Conservation (phyloP, 306 rosid species). For the Vigna unguiculata region DNA sequence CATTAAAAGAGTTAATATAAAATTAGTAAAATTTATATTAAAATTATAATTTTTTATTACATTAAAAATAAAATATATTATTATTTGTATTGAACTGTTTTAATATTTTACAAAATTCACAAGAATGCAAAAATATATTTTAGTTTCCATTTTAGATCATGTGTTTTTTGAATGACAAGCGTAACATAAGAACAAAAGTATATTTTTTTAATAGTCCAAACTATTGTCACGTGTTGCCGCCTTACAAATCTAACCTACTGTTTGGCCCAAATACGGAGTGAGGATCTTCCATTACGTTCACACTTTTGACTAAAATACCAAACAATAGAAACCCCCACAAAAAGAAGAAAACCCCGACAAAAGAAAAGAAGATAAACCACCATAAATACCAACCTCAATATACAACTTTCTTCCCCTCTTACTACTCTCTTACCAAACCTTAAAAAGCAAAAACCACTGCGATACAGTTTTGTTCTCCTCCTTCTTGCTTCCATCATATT, state of each 20-base stretch:
- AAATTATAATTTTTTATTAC: too few relatives aligned
- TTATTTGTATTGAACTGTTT: too few relatives aligned
- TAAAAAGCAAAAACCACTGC: background rate
- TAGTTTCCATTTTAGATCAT: too few relatives aligned
- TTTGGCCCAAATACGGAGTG: constrained; percentile 37
- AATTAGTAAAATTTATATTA: too few relatives aligned
- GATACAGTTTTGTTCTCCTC: background rate
- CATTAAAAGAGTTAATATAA: too few relatives aligned
- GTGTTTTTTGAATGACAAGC: too few relatives aligned
- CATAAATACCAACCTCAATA: constrained; percentile 48
- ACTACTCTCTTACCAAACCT: constrained; percentile 38
- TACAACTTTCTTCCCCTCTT: constrained; percentile 48
- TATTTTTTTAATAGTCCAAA: background rate
- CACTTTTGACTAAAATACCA: constrained; percentile 35
- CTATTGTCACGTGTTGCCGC: constrained; percentile 36
- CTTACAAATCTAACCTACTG: constrained; percentile 21
- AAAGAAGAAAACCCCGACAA: background rate
- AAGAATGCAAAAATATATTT: too few relatives aligned
- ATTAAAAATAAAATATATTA: too few relatives aligned
- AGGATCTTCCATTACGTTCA: constrained; percentile 43
- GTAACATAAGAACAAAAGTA: background rate
- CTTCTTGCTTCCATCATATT: background rate
- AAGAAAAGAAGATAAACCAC: background rate
- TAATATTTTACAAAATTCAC: too few relatives aligned
- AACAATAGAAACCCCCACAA: background rate